These are phyloP conservation scores for Puccinia polysora DNA, from an alignment of 1,284 basidiomycete species.

Conservation along the genomic window DNA sequence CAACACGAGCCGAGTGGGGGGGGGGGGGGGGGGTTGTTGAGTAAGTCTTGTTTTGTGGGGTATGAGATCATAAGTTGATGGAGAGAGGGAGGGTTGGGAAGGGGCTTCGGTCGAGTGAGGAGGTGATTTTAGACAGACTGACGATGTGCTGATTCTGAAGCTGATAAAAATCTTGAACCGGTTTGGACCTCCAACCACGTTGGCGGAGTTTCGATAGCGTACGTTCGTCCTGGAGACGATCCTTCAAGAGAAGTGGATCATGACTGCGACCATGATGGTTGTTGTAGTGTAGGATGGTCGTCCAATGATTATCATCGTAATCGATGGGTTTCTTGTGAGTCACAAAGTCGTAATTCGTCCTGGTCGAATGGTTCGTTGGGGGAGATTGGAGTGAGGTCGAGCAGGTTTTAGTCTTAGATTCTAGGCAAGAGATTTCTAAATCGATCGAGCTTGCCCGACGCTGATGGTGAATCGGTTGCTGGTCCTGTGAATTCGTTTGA, in stretches of 20 bases:
- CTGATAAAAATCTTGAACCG: slow-evolving; percentile 25
- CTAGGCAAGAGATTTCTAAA: too few relatives aligned
- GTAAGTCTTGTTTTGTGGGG: background rate
- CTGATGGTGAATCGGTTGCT: too few relatives aligned
- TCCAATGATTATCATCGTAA: slow-evolving; percentile 30
- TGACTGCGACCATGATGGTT: background rate
- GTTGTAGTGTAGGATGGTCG: slow-evolving; percentile 15
- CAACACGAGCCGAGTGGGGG: too few relatives aligned
- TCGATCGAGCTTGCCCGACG: too few relatives aligned
- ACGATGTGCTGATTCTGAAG: slow-evolving; percentile 39
- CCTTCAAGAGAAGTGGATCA: slow-evolving; percentile 22
- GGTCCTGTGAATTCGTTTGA: too few relatives aligned
- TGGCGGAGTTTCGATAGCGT: background rate
- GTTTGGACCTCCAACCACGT: slow-evolving; percentile 12
- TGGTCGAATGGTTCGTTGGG: too few relatives aligned
- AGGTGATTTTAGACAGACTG: background rate
- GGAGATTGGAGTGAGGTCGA: too few relatives aligned
- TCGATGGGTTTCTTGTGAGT: slow-evolving; percentile 7
- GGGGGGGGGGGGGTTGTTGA: background rate
- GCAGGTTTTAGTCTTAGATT: too few relatives aligned
- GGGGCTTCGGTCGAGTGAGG: background rate
- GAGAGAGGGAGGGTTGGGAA: background rate
- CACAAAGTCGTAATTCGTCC: background rate
- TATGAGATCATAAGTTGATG: background rate
- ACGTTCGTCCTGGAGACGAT: slow-evolving; percentile 7